Base-by-base conservation (phyloP, 768 basidiomycete genomes). In the Dioszegia crocea region DNA sequence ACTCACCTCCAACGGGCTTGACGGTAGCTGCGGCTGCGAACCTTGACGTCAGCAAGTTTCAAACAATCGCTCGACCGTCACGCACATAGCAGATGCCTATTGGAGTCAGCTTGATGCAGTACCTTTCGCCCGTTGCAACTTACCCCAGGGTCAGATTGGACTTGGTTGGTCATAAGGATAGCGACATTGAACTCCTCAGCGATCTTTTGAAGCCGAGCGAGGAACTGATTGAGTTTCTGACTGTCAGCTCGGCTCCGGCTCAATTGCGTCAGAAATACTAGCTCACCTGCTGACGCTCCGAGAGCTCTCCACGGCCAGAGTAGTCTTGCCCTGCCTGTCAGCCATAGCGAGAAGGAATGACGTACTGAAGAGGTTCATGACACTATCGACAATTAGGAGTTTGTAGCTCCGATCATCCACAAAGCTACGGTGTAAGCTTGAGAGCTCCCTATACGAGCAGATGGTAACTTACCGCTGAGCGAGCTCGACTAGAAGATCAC, bases 11-110 rank as follows among this genome's bases (percentile, higher is more conserved):
- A 44, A 93, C 88, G 17, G 91, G 90, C 77, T 94, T 94, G 38
- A 92, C 81, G 19, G 88, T 89, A 31, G 91, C 89, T 39, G 91
- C 92, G 24, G 91, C 92, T 40, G 93, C 92, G 70, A 97, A 97
- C 67, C 70, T 72, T 31, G 1, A 16, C 12, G 36, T 56, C 26
- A 49, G 47, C 46, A 11, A 17, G 33, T 33, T 14, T 17, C 23
- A 30, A 36, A 8, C 23, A 6, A 33, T 14, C 8, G 33, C 6
- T 6, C 8, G 33, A 33, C 6, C 6, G 33, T 6, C 6, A 52
- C 65, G n/a, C 26, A 72, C 70, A 77, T 77, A 0, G 76, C 76
- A 12, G 68, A 63, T 24, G 76, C 76, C 72, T 74, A 23, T 3
- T n/a, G 14, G 21, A 38, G 23, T 41, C 29, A 29, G 27, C 44